These are phyloP conservation scores for Oryza nivara DNA, from an alignment of 176 grass and related monocot species.

Conservation along the genomic window DNA sequence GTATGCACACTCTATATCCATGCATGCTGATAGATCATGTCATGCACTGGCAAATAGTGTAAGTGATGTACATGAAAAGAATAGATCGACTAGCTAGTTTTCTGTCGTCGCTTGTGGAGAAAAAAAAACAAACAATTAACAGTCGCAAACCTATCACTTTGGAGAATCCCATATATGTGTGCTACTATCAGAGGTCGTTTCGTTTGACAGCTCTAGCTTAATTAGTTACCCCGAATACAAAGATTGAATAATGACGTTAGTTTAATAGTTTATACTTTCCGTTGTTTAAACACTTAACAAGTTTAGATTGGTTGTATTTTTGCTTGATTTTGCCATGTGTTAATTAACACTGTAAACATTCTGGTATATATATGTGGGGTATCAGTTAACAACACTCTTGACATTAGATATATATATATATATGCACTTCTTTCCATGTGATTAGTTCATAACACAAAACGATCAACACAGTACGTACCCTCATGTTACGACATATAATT, in stretches of 20 bases:
- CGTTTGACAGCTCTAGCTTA: not conserved
- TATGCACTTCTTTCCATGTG: not conserved
- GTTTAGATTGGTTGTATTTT: not conserved
- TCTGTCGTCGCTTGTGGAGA: not conserved
- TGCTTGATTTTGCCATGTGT: not conserved
- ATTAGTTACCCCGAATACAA: not conserved
- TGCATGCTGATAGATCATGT: slow-evolving; percentile 36
- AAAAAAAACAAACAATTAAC: not conserved
- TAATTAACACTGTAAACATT: too few relatives aligned
- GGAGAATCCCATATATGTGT: not conserved
- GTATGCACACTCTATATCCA: not conserved
- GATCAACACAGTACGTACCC: too few relatives aligned
- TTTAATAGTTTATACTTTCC: too few relatives aligned
- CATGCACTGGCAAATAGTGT: slow-evolving; percentile 37
- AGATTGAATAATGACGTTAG: too few relatives aligned
- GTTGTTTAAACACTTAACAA: not conserved
- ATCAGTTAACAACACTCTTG: too few relatives aligned
- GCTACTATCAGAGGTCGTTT: not conserved
- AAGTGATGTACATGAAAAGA: slow-evolving; percentile 38
- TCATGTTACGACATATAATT: not conserved
- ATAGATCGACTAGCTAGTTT: not conserved
- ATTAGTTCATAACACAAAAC: not conserved
- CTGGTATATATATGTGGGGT: too few relatives aligned
- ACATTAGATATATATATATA: too few relatives aligned
- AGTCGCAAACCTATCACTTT: not conserved